A percentile compares a stretch with the other conserved stretches of the same genome.
Evolutionary conservation across 2,329 filamentous ascomycete species (phyloP).

Genomic region (Podosphaera xanthii): DNA sequence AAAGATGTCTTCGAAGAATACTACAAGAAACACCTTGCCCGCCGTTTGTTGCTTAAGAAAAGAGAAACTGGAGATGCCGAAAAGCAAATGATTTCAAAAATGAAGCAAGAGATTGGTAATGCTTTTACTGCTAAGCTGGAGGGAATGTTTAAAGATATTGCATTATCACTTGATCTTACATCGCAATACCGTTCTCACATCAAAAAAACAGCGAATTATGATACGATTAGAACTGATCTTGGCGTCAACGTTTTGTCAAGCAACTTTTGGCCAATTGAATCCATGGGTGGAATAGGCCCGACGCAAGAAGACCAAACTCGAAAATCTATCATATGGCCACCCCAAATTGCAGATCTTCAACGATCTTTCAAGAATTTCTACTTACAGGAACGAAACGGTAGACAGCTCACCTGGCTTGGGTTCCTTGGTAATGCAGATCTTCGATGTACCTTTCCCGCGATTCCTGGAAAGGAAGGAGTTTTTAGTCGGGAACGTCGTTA

Average conservation of each 20-base stretch:
- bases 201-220: constrained; percentile 24
- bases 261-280: constrained; percentile 86
- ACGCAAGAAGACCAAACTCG: constrained; percentile 24
- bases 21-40: constrained; percentile 90
- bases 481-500: constrained; percentile 48
- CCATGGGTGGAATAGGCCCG: constrained; percentile 42
- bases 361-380: constrained; percentile 80
- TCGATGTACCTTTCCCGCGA: constrained; percentile 51
- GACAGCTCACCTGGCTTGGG: constrained; percentile 64
- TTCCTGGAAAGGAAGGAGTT: constrained; percentile 44
- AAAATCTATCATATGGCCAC: constrained; percentile 46
- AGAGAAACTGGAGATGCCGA: constrained; percentile 82
- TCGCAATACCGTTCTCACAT: constrained; percentile 51
- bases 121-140: constrained; percentile 85
- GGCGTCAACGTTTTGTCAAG: constrained; percentile 70
- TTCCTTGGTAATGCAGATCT: constrained; percentile 63
- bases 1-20: constrained; percentile 93
- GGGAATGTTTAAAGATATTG: constrained; percentile 95
- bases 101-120: constrained; percentile 92
- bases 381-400: constrained; percentile 62
- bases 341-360: constrained; percentile 51
- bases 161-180: constrained; percentile 64
- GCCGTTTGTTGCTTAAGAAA: constrained; percentile 67
- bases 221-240: constrained; percentile 49
- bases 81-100: constrained; percentile 83